These are phyloP conservation scores for Edaphochlamys debaryana DNA, from an alignment of 139 green algal species.

Conservation along the genomic window DNA sequence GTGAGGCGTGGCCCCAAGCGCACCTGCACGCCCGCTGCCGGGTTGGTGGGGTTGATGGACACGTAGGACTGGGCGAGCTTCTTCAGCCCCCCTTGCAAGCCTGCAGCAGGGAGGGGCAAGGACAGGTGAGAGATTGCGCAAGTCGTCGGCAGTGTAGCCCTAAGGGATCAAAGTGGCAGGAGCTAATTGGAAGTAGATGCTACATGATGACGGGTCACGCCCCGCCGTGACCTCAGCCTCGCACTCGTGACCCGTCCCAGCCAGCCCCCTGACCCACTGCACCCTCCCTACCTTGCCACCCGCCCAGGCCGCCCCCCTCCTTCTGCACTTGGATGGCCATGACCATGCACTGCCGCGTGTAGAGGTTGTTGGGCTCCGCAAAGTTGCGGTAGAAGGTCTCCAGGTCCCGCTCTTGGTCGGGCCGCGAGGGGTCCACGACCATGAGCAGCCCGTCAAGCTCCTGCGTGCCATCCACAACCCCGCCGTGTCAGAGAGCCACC, in stretches of 20 bases:
- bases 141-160: background rate
- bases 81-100: constrained; percentile 62
- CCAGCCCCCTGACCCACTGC: too few relatives aligned
- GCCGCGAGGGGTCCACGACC: constrained; percentile 54
- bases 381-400: constrained; percentile 68
- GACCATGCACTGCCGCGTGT: constrained; percentile 69
- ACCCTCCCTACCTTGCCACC: constrained; percentile 46
- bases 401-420: constrained; percentile 65
- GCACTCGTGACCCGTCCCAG: too few relatives aligned
- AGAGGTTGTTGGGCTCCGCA: constrained; percentile 67
- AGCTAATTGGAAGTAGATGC: too few relatives aligned
- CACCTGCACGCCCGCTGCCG: constrained; percentile 52
- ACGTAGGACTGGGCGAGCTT: constrained; percentile 57
- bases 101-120: constrained; percentile 28
- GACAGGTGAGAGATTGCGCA: background rate
- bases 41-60: constrained; percentile 44
- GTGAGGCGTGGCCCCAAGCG: too few relatives aligned
- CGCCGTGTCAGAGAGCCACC: too few relatives aligned
- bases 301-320: constrained; percentile 46
- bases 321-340: constrained; percentile 60
- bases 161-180: too few relatives aligned
- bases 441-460: constrained; percentile 67
- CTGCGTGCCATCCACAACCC: too few relatives aligned
- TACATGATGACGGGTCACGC: too few relatives aligned
- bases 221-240: too few relatives aligned